Evolutionary conservation across 495 filamentous ascomycete species (phyloP).

Genomic region (Chlorociboria aeruginascens): DNA sequence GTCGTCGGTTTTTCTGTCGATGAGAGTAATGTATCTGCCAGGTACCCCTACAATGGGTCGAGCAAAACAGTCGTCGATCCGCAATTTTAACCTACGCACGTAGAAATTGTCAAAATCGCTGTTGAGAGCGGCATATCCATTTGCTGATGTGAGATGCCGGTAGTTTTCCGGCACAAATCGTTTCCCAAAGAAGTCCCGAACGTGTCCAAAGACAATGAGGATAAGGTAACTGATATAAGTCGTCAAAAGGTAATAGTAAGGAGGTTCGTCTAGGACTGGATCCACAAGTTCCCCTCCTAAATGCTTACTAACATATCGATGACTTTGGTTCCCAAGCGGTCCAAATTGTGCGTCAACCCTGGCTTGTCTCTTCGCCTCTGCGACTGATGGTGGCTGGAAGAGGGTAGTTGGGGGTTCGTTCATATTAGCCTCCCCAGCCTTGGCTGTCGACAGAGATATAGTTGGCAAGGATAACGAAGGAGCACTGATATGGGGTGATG

Average conservation of each 20-base stretch:
- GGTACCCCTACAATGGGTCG: slow-evolving; percentile 87
- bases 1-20: slow-evolving; percentile 79
- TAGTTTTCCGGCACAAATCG: slow-evolving; percentile 74
- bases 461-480: slow-evolving; percentile 73
- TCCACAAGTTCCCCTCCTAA: slow-evolving; percentile 65
- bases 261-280: slow-evolving; percentile 87
- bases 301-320: slow-evolving; percentile 79
- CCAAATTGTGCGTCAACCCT: slow-evolving; percentile 87
- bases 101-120: slow-evolving; percentile 99
- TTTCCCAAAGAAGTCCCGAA: slow-evolving; percentile 97
- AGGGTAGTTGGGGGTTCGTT: slow-evolving; percentile 70
- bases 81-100: slow-evolving; percentile 78
- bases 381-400: slow-evolving; percentile 83
- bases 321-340: slow-evolving; percentile 63
- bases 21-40: slow-evolving; percentile 80
- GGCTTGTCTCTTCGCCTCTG: slow-evolving; percentile 61
- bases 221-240: slow-evolving; percentile 97
- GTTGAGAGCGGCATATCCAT: slow-evolving; percentile 94
- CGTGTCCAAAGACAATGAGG: slow-evolving; percentile 88
- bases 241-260: slow-evolving; percentile 91
- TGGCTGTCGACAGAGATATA: slow-evolving; percentile 85
- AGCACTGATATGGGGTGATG: slow-evolving; percentile 54
- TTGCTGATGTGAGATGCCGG: slow-evolving; percentile 63
- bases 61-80: slow-evolving; percentile 94
- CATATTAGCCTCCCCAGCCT: slow-evolving; percentile 61